These are phyloP conservation scores for Trypanosomatidae sp. DNA, from an alignment of 208 protist species.

Conservation along the genomic window DNA sequence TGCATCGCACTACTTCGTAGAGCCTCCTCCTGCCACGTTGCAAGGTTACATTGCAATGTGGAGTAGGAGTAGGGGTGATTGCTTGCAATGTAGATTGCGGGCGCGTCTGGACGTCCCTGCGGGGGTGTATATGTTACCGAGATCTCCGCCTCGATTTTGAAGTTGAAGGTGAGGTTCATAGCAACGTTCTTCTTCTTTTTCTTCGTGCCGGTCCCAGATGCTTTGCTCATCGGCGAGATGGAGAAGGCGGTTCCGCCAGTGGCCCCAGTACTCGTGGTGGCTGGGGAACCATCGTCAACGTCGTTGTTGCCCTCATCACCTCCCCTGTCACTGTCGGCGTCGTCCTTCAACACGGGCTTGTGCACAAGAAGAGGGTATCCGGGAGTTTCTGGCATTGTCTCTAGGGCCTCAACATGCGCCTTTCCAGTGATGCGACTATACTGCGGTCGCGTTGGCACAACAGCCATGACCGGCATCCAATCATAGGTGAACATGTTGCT, in stretches of 20 bases:
- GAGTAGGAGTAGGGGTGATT: conserved; percentile 92
- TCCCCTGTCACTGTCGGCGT: conserved; percentile 28
- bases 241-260: conserved; percentile 24
- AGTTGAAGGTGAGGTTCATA: conserved; percentile 85
- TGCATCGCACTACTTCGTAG: conserved; percentile 15
- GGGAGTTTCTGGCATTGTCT: conserved; percentile 76
- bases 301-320: conserved; percentile 33
- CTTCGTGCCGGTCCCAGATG: conserved; percentile 26
- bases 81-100: conserved; percentile 88
- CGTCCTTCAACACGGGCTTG: conserved; percentile 18
- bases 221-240: conserved; percentile 19
- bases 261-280: not conserved
- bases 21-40: conserved; percentile 49
- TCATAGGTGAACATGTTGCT: conserved; percentile 85
- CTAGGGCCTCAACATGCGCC: conserved; percentile 50
- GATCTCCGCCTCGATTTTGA: conserved; percentile 65
- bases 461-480: conserved; percentile 79
- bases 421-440: conserved; percentile 74
- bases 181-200: conserved; percentile 56
- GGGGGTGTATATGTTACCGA: conserved; percentile 41
- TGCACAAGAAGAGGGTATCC: conserved; percentile 73
- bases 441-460: conserved; percentile 51
- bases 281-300: conserved; percentile 8
- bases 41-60: conserved; percentile 65
- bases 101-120: conserved; percentile 49